Evolutionary conservation across 441 rosid species (phyloP).

Genomic region (Biscutella auriculata): DNA sequence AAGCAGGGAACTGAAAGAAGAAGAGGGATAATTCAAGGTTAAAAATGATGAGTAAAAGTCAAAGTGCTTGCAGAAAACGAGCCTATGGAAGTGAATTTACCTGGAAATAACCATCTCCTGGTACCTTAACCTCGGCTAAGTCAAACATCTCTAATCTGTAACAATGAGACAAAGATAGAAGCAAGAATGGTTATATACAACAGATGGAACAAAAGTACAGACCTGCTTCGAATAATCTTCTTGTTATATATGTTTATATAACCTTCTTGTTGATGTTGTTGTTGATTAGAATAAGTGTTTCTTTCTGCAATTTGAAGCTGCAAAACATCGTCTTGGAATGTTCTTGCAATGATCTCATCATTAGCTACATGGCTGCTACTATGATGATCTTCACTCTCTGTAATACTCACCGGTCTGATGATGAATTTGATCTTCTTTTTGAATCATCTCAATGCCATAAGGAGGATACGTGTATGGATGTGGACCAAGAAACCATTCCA

Average conservation of each 20-base stretch:
- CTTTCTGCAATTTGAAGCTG: constrained; percentile 42
- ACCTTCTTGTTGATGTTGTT: constrained; percentile 25
- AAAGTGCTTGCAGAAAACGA: not conserved
- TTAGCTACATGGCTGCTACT: constrained; percentile 35
- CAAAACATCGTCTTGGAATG: constrained; percentile 58
- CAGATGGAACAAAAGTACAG: not conserved
- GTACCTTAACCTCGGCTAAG: constrained; percentile 43
- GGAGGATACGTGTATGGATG: constrained; percentile 26
- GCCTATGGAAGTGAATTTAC: constrained; percentile 17
- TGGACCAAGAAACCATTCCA: constrained; percentile 50
- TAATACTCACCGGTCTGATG: constrained; percentile 27
- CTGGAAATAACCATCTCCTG: constrained; percentile 69
- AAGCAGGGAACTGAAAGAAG: constrained; percentile 60
- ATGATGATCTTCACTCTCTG: constrained; percentile 32
- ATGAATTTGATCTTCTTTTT: constrained; percentile 23
- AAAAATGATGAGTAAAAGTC: not conserved
- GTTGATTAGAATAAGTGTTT: constrained; percentile 26
- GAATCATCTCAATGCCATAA: constrained; percentile 30
- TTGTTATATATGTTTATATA: constrained; percentile 19
- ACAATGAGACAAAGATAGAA: not conserved
- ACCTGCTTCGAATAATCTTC: constrained; percentile 53
- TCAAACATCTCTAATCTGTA: constrained; percentile 38
- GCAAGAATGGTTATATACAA: not conserved
- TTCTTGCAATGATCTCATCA: constrained; percentile 53
- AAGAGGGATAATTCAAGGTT: not conserved